Base-by-base conservation (phyloP, 2,329 filamentous ascomycete species). In the Aspergillus sp. region DNA sequence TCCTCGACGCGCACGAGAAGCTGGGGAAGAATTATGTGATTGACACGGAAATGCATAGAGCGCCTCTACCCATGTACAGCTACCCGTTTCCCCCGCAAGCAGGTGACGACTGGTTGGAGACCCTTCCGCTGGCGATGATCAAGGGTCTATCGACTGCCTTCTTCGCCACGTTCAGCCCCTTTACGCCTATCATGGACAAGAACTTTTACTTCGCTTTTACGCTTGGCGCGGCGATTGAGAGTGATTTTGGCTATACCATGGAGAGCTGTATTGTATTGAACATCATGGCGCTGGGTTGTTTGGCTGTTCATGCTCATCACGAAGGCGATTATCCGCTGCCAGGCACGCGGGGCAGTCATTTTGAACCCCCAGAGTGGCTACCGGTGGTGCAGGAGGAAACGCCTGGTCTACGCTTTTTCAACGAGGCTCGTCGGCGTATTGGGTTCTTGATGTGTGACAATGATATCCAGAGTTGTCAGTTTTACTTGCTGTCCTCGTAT, bases 101-200 rank as follows among this genome's bases (percentile, higher is more conserved):
- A 5, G 74, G 72, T 4, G 71, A 75, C 7, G 70, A 70, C 41
- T 84, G 82, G 82, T 68, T 85, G 38, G 78, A 82, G 50, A 72
- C 73, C 3, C 74, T 85, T 3, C 80, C 81, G 8, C 69, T 84
- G 34, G 77, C 81, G 0, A 77, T 82, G 46, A 77, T 85, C 57
- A 83, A 82, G 63, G 81, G 81, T 0, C 74, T 85, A n/a, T 79
- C 81, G 8, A 81, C 84, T 71, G 81, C 81, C 0, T 85, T 83
- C 62, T 85, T 85, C 67, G 75, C 80, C n/a, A 82, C 83, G 0
- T 85, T 85, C 65, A 83, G 85, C 65, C 81, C 82, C 0, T 83
- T 78, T 30, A 84, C 80, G 17, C 83, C 83, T 0, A 79, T 84
- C 23, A 78, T 85, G 55, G 83, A 85, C 64, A 81, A 82, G 60